Base-by-base conservation (phyloP, 2,329 filamentous ascomycete genomes). In the Ramularia collo-cygni region DNA sequence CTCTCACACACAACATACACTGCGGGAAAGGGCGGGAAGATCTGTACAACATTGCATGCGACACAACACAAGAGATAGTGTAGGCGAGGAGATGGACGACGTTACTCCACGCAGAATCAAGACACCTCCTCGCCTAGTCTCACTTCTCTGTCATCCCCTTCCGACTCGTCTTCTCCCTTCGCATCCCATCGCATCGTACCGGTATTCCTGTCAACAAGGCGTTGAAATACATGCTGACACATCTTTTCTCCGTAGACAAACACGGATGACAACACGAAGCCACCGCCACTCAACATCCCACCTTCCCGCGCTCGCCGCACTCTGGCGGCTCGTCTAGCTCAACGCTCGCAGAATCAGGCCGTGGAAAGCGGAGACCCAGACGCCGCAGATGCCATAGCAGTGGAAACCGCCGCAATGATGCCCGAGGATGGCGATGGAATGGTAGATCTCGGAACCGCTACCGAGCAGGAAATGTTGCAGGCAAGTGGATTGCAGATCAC, bases 221-320 rank as follows among this genome's bases (percentile, higher is more conserved):
- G n/a, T n/a, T n/a, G n/a, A n/a, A n/a, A n/a, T n/a, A n/a, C n/a
- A n/a, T n/a, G n/a, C n/a, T n/a, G n/a, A n/a, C n/a, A n/a, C n/a
- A n/a, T n/a, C n/a, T 24, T 6, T 6, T 24, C 24, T 17, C 12
- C 21, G 28, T 14, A 24, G 13, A 10, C 9, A 24, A 10, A 15
- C 45, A 46, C 21, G 21, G 21, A 24, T 24, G 6, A 6, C 21
- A 50, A 37, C 38, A 34, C 42, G 29, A 38, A 15, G 42, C 66
- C 60, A 36, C 21, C 21, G 10, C 86, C 88, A 9, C 71, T 95
- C 56, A 92, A 90, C 60, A 80, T 90, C 26, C 81, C 85, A 1
- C 89, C 90, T 2, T 93, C 87, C 6, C 79, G 90, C 37, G 90
- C 90, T 6, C 79, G 90, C 36, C 74, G 87, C 40, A 87, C 94